Base-by-base conservation (phyloP, 441 rosid species). In the Gossypium gossypioides region DNA sequence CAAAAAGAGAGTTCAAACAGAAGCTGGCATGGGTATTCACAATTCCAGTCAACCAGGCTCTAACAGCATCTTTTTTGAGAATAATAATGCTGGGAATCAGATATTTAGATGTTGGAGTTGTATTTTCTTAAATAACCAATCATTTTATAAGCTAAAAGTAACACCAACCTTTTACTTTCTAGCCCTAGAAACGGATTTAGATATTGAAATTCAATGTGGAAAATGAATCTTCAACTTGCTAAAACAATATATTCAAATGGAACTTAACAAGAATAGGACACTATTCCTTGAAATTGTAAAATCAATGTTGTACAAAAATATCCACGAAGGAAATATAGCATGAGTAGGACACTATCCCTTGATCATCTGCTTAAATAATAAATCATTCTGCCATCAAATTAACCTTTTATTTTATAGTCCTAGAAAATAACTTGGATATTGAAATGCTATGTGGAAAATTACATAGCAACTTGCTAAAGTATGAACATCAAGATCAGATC, bases 1-100 rank as follows among this genome's bases (percentile, higher is more conserved):
- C 24, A 42, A 18, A 67, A 60, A 27, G 22, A 60, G 63, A 76
- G 13, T 55, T 46, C 40, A 55, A 21, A 69, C 19, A 61, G 63
- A 71, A 46, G 50, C n/a, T 24, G 54, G 65, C 50, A 48, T 59
- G 32, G 48, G n/a, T 24, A 7, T 1, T 42, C 32, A 27, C 32
- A 62, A 18, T 19, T 37, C 48, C 51, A 37, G 16, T 22, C 27
- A 68, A 51, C 46, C 18, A 51, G 46, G 10, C 44, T 51, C 21
- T 29, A 50, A 51, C 46, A 68, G 44, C 15, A 29, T 24, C 44
- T 25, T 44, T 32, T 16, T 52, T 10, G 3, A 68, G 27, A 19
- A 12, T 9, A 68, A 68, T 15, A 29, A 16, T 51, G 48, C 27
- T 10, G 32, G n/a, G 50, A 51, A 27, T 3, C 16, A 32, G 46